phyloP scores from a whole-genome alignment of 1,139 yeast species.

The Candida albicans region DNA sequence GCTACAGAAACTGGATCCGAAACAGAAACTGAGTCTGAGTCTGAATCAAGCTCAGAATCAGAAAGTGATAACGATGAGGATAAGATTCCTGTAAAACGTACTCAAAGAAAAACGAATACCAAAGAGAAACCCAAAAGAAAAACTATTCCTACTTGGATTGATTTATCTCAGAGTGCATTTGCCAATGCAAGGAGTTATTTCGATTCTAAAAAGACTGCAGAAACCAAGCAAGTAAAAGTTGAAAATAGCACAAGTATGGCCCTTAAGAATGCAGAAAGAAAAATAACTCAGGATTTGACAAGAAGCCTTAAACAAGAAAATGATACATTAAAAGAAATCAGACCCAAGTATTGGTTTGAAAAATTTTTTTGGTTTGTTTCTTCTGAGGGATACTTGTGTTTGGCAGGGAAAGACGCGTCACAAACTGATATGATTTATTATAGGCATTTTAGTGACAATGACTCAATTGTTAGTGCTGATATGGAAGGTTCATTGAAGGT shows the following conservation, averaged over 20 bases:
- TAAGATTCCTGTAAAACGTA: slow-evolving; percentile 13
- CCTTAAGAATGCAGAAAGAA: slow-evolving; percentile 78
- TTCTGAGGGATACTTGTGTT: slow-evolving; percentile 81
- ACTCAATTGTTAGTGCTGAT: slow-evolving; percentile 74
- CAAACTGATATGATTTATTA: slow-evolving; percentile 85
- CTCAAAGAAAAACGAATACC: not conserved
- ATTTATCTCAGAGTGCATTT: slow-evolving; percentile 70
- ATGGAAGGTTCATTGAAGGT: slow-evolving; percentile 73
- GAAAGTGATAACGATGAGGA: slow-evolving; percentile 23
- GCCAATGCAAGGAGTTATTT: slow-evolving; percentile 91
- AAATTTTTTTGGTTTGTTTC: slow-evolving; percentile 92
- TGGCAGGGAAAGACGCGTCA: slow-evolving; percentile 82
- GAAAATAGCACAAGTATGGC: slow-evolving; percentile 79
- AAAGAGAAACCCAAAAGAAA: slow-evolving; percentile 8
- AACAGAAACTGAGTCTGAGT: slow-evolving; percentile 31
- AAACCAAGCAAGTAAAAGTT: slow-evolving; percentile 77
- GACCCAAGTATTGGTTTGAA: slow-evolving; percentile 88
- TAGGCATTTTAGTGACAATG: slow-evolving; percentile 72
- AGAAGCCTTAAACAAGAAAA: slow-evolving; percentile 65
- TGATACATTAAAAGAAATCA: slow-evolving; percentile 60
- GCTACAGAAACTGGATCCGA: slow-evolving; percentile 29
- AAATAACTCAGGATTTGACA: slow-evolving; percentile 71
- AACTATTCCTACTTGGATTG: slow-evolving; percentile 56
- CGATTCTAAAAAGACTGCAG: slow-evolving; percentile 74
- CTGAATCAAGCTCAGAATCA: slow-evolving; percentile 32